A percentile compares a stretch with the other conserved stretches of the same genome.
These are phyloP conservation scores for Hyaloscypha bicolor DNA, from an alignment of 495 filamentous ascomycete species.

Conservation along the genomic window DNA sequence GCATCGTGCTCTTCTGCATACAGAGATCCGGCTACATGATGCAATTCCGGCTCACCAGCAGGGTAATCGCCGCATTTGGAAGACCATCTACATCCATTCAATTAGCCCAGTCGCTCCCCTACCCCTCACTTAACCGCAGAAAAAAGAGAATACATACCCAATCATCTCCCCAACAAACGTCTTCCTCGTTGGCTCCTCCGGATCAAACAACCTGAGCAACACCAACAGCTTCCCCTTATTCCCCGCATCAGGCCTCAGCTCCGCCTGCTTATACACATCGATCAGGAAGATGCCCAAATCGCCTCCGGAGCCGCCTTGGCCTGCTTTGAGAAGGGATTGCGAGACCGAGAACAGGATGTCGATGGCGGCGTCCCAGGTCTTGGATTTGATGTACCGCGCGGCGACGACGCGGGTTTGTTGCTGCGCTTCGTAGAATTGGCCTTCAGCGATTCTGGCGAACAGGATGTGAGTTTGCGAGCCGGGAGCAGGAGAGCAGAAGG, in stretches of 20 bases:
- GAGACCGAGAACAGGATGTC: slow-evolving; percentile 86
- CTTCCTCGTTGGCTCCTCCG: slow-evolving; percentile 87
- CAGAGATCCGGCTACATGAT: slow-evolving; percentile 87
- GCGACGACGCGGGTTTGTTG: slow-evolving; percentile 95
- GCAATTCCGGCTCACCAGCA: slow-evolving; percentile 90
- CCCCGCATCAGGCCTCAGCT: slow-evolving; percentile 67
- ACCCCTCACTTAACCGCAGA: not conserved
- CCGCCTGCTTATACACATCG: slow-evolving; percentile 85
- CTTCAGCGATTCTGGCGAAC: slow-evolving; percentile 76
- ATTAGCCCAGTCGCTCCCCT: slow-evolving; percentile 20
- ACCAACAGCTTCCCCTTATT: slow-evolving; percentile 60
- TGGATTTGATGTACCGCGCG: slow-evolving; percentile 83
- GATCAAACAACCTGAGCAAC: slow-evolving; percentile 76
- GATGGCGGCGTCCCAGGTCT: slow-evolving; percentile 80
- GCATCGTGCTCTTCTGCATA: slow-evolving; percentile 88
- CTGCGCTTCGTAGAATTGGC: slow-evolving; percentile 95
- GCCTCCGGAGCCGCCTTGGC: slow-evolving; percentile 88
- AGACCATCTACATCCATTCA: slow-evolving; percentile 65
- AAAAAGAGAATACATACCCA: slow-evolving; percentile 49
- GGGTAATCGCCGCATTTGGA: slow-evolving; percentile 82
- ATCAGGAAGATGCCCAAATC: slow-evolving; percentile 84
- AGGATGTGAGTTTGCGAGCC: slow-evolving; percentile 3
- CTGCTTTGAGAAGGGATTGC: slow-evolving; percentile 79
- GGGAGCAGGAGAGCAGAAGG: not conserved
- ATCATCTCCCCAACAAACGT: slow-evolving; percentile 88